Percentiles rank a stretch among this genome's conserved stretches.
Conservation (phyloP, 176 grass and related monocot genomes). For the bread wheat (Triticum aestivum) region IWGSC_CS_RefSeq_v2.1 NC_057800.1:376109153-376109652, state of each 20-base stretch:
- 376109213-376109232: background rate
- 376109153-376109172: background rate
- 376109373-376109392: background rate
- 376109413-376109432: background rate
- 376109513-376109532: background rate
- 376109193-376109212: slow-evolving; percentile 2
- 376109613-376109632: background rate
- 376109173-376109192: background rate
- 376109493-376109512: background rate
- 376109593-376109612: slow-evolving; percentile 61
- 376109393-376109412: slow-evolving; percentile 5
- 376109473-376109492: background rate
- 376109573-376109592: slow-evolving; percentile 85
- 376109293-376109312: slow-evolving; percentile 19
- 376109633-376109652: slow-evolving; percentile 23
- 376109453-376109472: background rate
- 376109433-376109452: background rate
- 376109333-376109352: background rate
- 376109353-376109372: slow-evolving; percentile 30
- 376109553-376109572: slow-evolving; percentile 77
- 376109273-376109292: too few relatives aligned
- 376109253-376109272: background rate
- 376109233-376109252: background rate
- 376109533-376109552: slow-evolving; percentile 98
- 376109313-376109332: background rate